phyloP scores from a whole-genome alignment of 2,329 filamentous ascomycete species.

The Emergomyces pasteurianus region DNA sequence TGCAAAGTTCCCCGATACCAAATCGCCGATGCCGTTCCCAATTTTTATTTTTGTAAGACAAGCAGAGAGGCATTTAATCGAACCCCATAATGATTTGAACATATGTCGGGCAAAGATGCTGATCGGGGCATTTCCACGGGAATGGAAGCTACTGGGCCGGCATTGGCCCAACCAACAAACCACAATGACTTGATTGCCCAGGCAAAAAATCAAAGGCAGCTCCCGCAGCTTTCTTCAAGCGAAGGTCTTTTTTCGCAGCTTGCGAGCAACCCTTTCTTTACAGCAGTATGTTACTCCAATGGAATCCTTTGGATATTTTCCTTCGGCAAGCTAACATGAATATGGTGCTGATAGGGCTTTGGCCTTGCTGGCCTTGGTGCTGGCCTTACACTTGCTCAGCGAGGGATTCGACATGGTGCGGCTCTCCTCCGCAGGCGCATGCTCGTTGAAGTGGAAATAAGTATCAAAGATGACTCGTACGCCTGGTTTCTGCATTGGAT shows the following conservation, averaged over 20 bases:
- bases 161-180: constrained; percentile 19
- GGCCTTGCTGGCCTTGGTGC: constrained; percentile 84
- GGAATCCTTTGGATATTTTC: background rate
- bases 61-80: background rate
- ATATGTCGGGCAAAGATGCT: constrained; percentile 6
- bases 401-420: constrained; percentile 60
- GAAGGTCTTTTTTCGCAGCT: constrained; percentile 34
- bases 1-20: background rate
- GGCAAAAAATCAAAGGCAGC: constrained; percentile 21
- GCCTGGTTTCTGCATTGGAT: constrained; percentile 93
- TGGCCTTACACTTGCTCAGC: constrained; percentile 66
- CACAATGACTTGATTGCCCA: constrained; percentile 26
- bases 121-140: constrained; percentile 13
- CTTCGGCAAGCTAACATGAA: constrained; percentile 3
- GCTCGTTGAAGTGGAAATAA: constrained; percentile 92
- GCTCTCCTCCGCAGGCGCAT: constrained; percentile 68
- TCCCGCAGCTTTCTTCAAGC: constrained; percentile 22
- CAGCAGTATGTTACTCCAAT: constrained; percentile 27
- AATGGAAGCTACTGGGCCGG: constrained; percentile 28
- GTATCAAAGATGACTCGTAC: constrained; percentile 84
- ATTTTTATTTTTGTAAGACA: background rate
- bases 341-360: constrained; percentile 47
- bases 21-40: background rate
- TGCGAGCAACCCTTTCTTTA: constrained; percentile 39
- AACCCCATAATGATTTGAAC: constrained; percentile 1